These are phyloP conservation scores for Diplodia seriata DNA, from an alignment of 2,329 filamentous ascomycete genomes.

Conservation along the genomic window DNA sequence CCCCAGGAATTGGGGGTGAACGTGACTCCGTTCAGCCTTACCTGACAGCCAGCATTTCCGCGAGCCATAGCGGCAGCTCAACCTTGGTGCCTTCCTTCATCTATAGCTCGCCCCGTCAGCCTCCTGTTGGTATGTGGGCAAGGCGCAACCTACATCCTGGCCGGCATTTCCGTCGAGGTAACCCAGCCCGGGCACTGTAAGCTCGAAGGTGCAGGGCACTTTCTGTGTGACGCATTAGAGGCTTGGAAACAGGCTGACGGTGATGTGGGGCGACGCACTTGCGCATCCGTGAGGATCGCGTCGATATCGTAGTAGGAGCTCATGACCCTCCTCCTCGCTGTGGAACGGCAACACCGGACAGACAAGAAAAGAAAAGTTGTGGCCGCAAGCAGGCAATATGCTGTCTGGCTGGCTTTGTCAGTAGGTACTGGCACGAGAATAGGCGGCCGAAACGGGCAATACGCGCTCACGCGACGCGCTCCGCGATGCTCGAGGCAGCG, in stretches of 20 bases:
- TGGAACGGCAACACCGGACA: background rate
- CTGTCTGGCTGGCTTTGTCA: background rate
- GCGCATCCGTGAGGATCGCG: constrained; percentile 82
- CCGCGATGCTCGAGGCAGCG: constrained; percentile 18
- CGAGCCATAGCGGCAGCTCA: constrained; percentile 89
- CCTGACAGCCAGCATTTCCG: constrained; percentile 86
- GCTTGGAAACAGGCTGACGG: background rate
- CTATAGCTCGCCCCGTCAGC: constrained; percentile 45
- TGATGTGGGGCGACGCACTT: constrained; percentile 57
- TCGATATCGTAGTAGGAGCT: constrained; percentile 83
- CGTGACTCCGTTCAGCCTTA: constrained; percentile 39
- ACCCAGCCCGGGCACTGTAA: constrained; percentile 85
- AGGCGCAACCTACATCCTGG: constrained; percentile 55
- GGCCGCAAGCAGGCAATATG: background rate
- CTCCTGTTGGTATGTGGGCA: background rate
- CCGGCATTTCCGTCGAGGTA: constrained; percentile 85
- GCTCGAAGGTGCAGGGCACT: constrained; percentile 93
- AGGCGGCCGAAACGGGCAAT: constrained; percentile 29
- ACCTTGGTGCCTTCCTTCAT: constrained; percentile 83
- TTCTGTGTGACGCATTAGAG: constrained; percentile 63
- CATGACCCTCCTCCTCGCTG: constrained; percentile 42
- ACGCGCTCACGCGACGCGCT: constrained; percentile 29
- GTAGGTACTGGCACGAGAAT: background rate
- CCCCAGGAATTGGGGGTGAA: constrained; percentile 1
- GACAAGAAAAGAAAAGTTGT: background rate